These are phyloP conservation scores for Colletotrichum limetticola DNA, from an alignment of 2,329 filamentous ascomycete genomes.

Conservation along the genomic window DNA sequence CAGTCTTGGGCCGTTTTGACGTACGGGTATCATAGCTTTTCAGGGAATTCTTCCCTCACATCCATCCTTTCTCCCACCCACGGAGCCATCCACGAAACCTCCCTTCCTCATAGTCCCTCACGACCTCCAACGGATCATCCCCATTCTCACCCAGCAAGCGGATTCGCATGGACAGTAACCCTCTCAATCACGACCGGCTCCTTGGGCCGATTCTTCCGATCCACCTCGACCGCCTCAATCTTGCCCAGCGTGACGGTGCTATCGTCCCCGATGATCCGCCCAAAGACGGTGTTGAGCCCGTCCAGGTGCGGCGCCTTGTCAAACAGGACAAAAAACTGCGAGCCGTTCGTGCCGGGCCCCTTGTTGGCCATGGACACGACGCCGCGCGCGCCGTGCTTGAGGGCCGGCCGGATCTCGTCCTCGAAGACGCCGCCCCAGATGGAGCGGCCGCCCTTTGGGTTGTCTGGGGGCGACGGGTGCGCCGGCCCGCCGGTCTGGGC, in stretches of 20 bases:
- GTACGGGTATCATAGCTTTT: neutral
- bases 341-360: constrained; percentile 77
- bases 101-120: too few relatives aligned
- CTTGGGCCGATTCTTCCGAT: constrained; percentile 81
- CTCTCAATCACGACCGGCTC: constrained; percentile 73
- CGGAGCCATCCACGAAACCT: neutral
- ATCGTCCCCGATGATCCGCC: constrained; percentile 75
- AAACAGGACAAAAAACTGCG: constrained; percentile 85
- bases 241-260: constrained; percentile 73
- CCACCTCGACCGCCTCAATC: constrained; percentile 77
- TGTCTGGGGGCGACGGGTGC: constrained; percentile 59
- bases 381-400: constrained; percentile 75
- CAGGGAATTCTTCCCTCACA: neutral
- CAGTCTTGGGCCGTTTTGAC: neutral
- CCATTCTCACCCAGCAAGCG: constrained; percentile 68
- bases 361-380: constrained; percentile 84
- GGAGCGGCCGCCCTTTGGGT: constrained; percentile 75
- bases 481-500: constrained; percentile 77
- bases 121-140: neutral
- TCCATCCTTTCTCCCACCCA: neutral
- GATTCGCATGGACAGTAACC: constrained; percentile 83
- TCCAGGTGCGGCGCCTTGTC: constrained; percentile 84
- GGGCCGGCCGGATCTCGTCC: constrained; percentile 80
- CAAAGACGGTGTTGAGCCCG: constrained; percentile 87
- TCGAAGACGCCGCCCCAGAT: constrained; percentile 81